phyloP scores from a whole-genome alignment of 1,284 basidiomycete genomes.

The Ustilago lituana region DNA sequence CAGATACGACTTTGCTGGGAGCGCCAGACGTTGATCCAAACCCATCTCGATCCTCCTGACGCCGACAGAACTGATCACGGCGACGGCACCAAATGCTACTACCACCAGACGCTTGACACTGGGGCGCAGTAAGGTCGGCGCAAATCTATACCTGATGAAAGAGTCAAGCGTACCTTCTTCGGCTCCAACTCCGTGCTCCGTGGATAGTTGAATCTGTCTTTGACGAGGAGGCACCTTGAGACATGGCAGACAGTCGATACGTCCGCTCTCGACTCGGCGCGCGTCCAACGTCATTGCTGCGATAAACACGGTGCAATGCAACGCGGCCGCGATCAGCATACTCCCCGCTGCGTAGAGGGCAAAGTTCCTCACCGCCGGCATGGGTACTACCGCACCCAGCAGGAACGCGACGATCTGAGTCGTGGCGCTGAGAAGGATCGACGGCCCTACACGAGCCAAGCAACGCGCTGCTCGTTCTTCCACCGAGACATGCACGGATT shows the following conservation, averaged over 20 bases:
- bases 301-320: constrained; percentile 94
- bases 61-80: constrained; percentile 84
- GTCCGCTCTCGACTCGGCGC: constrained; percentile 48
- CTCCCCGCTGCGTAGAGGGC: constrained; percentile 96
- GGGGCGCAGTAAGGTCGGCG: constrained; percentile 81
- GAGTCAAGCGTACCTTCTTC: constrained; percentile 31
- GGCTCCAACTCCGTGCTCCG: neutral
- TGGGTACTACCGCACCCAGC: constrained; percentile 92
- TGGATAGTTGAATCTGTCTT: constrained; percentile 13
- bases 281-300: constrained; percentile 76
- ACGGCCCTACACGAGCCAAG: constrained; percentile 92
- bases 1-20: constrained; percentile 90
- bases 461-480: constrained; percentile 79
- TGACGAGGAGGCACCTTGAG: constrained; percentile 16
- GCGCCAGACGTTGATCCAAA: constrained; percentile 86
- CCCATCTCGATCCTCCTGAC: constrained; percentile 89
- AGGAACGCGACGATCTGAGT: constrained; percentile 92
- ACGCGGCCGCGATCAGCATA: constrained; percentile 85
- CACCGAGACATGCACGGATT: constrained; percentile 8
- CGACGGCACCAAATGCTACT: constrained; percentile 78
- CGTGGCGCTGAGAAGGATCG: constrained; percentile 88
- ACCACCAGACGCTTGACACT: constrained; percentile 81
- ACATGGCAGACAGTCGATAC: constrained; percentile 55
- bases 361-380: constrained; percentile 98
- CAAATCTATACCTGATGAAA: constrained; percentile 86